phyloP scores from a whole-genome alignment of 2,329 filamentous ascomycete genomes.

The Septoria linicola region DNA sequence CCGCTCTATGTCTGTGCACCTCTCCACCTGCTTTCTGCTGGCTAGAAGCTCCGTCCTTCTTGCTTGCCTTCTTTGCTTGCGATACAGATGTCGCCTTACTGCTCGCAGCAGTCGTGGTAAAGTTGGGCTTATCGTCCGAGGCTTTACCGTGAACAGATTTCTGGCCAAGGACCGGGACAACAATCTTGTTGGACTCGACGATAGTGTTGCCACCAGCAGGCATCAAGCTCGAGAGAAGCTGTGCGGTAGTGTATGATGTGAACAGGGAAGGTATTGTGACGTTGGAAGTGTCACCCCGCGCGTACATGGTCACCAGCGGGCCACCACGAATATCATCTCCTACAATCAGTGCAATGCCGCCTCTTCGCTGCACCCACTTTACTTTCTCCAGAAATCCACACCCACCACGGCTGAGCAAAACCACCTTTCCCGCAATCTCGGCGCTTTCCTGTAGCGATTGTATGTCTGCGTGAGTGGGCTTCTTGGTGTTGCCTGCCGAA shows the following conservation, averaged over 20 bases:
- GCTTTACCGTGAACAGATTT: constrained; percentile 16
- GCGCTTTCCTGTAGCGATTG: constrained; percentile 87
- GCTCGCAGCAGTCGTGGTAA: constrained; percentile 29
- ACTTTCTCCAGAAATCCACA: constrained; percentile 97
- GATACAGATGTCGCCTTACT: constrained; percentile 24
- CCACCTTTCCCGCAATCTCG: constrained; percentile 90
- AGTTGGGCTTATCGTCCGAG: constrained; percentile 30
- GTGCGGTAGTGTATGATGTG: constrained; percentile 90
- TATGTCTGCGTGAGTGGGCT: constrained; percentile 72
- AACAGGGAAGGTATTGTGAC: constrained; percentile 92
- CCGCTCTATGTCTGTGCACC: constrained; percentile 17
- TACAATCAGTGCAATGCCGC: constrained; percentile 85
- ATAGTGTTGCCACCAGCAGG: constrained; percentile 55
- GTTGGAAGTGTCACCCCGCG: constrained; percentile 92
- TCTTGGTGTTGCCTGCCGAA: constrained; percentile 39
- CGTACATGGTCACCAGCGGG: constrained; percentile 94
- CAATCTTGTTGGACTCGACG: constrained; percentile 51
- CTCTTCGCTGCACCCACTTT: constrained; percentile 91
- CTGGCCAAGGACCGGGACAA: constrained; percentile 41
- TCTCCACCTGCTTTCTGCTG: constrained; percentile 26
- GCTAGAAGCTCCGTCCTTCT: constrained; percentile 26
- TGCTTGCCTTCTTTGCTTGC: constrained; percentile 17
- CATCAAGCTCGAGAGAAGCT: constrained; percentile 83
- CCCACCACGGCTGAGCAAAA: constrained; percentile 84
- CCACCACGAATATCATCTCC: constrained; percentile 90